Evolutionary conservation across 2,329 filamentous ascomycete species (phyloP).

Genomic region (Keithomyces neogunnii): DNA sequence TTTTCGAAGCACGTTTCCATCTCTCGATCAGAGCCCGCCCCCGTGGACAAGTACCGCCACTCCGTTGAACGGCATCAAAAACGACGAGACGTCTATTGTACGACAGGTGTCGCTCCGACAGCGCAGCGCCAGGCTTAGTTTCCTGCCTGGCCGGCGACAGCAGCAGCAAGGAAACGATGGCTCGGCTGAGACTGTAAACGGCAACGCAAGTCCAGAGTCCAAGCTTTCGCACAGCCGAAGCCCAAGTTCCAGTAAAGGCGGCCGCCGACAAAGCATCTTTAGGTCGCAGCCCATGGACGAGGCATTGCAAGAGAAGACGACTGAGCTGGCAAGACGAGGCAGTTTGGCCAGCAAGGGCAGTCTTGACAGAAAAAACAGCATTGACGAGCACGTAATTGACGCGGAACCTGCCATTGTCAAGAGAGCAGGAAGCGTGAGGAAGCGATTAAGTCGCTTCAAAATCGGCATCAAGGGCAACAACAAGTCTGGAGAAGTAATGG

Average conservation of each 20-base stretch:
- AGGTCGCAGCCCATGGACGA: conserved; percentile 27
- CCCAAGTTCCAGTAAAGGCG: conserved; percentile 21
- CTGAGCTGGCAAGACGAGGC: conserved; percentile 10
- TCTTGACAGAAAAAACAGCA: conserved; percentile 17
- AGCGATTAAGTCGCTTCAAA: conserved; percentile 70
- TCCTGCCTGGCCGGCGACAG: conserved; percentile 42
- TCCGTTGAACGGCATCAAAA: conserved; percentile 24
- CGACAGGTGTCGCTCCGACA: conserved; percentile 43
- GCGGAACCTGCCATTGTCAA: conserved; percentile 25
- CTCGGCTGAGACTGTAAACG: conserved; percentile 19
- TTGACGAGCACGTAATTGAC: conserved; percentile 15
- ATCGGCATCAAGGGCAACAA: conserved; percentile 62
- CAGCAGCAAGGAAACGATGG: conserved; percentile 29
- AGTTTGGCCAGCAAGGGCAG: conserved; percentile 19
- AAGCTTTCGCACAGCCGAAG: conserved; percentile 19
- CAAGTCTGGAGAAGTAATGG: conserved; percentile 44
- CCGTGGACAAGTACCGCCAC: conserved; percentile 23
- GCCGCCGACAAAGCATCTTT: conserved; percentile 35
- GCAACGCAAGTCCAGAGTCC: conserved; percentile 22
- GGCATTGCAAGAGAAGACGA: conserved; percentile 10
- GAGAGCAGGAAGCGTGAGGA: conserved; percentile 60
- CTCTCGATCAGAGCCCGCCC: conserved; percentile 25
- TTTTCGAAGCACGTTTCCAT: conserved; percentile 37
- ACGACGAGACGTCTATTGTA: conserved; percentile 42
- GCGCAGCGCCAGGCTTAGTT: conserved; percentile 47